Evolutionary conservation across 495 filamentous ascomycete species (phyloP).

Genomic region (Neurospora intermedia): DNA sequence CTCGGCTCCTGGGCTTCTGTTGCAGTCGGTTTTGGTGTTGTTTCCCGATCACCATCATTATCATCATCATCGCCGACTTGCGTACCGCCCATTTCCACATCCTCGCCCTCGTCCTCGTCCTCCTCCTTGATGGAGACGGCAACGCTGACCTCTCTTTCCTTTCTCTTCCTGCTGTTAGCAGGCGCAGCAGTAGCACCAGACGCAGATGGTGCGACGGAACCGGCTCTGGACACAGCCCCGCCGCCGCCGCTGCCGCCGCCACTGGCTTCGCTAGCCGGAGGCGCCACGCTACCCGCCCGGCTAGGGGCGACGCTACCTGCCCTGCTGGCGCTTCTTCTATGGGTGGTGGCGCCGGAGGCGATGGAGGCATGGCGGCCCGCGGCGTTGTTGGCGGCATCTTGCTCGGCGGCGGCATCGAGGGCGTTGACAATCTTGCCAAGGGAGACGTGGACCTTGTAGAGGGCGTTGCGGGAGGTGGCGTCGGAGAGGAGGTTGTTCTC

Average conservation of each 20-base stretch:
- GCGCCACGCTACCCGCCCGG: not conserved
- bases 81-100: not conserved
- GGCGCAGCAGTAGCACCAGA: not conserved
- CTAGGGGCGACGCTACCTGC: not conserved
- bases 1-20: not conserved
- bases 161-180: conserved; percentile 1
- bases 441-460: conserved; percentile 67
- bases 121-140: conserved; percentile 29
- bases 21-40: not conserved
- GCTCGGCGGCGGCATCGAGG: conserved; percentile 32
- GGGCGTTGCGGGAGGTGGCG: conserved; percentile 59
- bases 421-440: conserved; percentile 51
- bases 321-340: not conserved
- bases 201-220: not conserved
- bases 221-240: conserved; percentile 11
- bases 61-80: not conserved
- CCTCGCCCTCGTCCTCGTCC: conserved; percentile 20
- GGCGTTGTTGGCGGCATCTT: not conserved
- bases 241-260: conserved; percentile 4
- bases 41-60: not conserved
- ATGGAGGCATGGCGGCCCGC: conserved; percentile 5
- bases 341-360: conserved; percentile 14
- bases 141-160: conserved; percentile 16
- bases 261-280: not conserved
- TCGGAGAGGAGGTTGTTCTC: conserved; percentile 59